Percentiles rank a stretch among this genome's conserved stretches.
These are phyloP conservation scores for Hypoxylon cercidicola DNA, from an alignment of 495 filamentous ascomycete genomes.

Conservation along the genomic window DNA sequence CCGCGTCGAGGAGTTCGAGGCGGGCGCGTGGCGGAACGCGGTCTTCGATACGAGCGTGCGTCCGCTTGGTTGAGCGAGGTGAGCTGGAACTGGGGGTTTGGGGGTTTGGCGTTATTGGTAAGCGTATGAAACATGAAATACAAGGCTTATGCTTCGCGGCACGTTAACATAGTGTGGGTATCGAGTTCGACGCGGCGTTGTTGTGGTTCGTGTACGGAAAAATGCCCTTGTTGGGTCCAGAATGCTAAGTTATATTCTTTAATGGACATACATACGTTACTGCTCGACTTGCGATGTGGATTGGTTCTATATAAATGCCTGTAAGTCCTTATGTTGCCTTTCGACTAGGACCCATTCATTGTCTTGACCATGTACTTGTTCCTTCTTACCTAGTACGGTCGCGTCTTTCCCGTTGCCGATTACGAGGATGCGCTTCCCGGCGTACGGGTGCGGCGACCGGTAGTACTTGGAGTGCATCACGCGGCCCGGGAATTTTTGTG, in stretches of 20 bases:
- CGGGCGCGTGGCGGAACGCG: constrained; percentile 85
- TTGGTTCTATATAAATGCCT: constrained; percentile 48
- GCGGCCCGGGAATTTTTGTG: constrained; percentile 49
- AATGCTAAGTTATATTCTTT: too few species aligned
- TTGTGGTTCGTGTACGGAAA: too few species aligned
- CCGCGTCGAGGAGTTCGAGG: constrained; percentile 66
- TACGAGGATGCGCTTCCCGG: constrained; percentile 51
- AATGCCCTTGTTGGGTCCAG: too few species aligned
- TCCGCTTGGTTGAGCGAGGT: constrained; percentile 18
- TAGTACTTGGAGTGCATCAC: constrained; percentile 60
- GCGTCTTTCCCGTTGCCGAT: too few species aligned
- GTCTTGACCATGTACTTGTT: constrained; percentile 1
- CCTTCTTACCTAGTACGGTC: background rate
- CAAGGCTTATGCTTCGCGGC: background rate
- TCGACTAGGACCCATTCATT: constrained; percentile 44
- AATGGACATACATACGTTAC: too few species aligned
- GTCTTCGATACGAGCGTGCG: constrained; percentile 76
- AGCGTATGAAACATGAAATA: background rate
- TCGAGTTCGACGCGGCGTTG: too few species aligned
- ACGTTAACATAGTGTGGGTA: too few species aligned
- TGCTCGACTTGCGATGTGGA: too few species aligned
- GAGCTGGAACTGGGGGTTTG: constrained; percentile 9
- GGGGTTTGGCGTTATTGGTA: background rate
- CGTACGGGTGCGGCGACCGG: constrained; percentile 49
- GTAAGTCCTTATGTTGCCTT: constrained; percentile 38